A percentile compares a stretch with the other conserved stretches of the same genome.
Evolutionary conservation across 2,329 filamentous ascomycete species (phyloP).

Genomic region (Berkeleyomyces basicola): DNA sequence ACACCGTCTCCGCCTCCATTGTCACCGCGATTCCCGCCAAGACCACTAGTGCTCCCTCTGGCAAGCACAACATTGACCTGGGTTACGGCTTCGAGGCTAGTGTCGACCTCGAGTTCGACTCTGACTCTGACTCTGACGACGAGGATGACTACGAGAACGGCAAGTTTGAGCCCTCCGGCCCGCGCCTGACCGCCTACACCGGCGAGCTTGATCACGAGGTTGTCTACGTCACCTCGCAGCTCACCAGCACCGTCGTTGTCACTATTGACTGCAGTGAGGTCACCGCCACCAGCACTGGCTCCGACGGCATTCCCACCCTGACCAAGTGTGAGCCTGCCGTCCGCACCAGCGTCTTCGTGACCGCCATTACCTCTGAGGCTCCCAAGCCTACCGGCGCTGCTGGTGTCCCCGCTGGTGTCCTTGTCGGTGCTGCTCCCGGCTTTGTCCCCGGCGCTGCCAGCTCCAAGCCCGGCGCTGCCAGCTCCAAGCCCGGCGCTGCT

Average conservation of each 20-base stretch:
- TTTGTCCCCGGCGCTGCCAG: background rate
- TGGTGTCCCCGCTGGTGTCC: background rate
- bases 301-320: background rate
- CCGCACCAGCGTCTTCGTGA: background rate
- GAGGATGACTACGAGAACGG: too few species aligned
- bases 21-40: background rate
- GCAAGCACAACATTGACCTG: too few species aligned
- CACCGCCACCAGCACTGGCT: background rate
- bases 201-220: background rate
- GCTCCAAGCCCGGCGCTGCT: background rate
- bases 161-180: background rate
- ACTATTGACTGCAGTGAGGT: constrained; percentile 2
- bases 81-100: too few species aligned
- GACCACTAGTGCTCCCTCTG: background rate
- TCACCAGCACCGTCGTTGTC: background rate
- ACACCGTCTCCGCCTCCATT: background rate
- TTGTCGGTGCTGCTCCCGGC: background rate
- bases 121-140: too few species aligned
- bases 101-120: too few species aligned
- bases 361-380: background rate
- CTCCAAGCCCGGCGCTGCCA: background rate
- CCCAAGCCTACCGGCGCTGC: background rate
- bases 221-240: background rate
- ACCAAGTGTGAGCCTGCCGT: background rate
- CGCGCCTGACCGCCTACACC: background rate